Base-by-base conservation (phyloP, 2,329 filamentous ascomycete species). In the Chrysoporthe deuterocubensis region DNA sequence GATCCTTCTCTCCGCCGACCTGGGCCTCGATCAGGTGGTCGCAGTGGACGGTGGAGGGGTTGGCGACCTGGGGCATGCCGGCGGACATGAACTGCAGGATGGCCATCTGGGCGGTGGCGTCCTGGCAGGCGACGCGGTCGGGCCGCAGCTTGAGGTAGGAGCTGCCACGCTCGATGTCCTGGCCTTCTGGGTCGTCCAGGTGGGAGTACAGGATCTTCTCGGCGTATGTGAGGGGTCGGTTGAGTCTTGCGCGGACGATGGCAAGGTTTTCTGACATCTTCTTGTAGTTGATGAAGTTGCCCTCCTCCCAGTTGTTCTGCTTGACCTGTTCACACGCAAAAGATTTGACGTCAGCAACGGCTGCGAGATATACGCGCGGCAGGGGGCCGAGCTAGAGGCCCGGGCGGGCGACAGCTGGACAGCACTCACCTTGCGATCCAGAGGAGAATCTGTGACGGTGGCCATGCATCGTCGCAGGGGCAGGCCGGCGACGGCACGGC, bases 191-290 rank as follows among this genome's bases (percentile, higher is more conserved):
- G 81, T 99, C 93, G 83, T 98, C 96, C 80, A 99, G 86, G 83
- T 99, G 96, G 71, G 95, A 98, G 88, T 99, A 99, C 75, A 98
- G 88, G 77, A 99, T 94, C 90, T 99, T 99, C 89, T 99, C 96
- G 80, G 94, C 93, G 80, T 91, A 97, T 75, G 94, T 96, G 76
- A 99, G 89, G 74, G 96, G 96, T 75, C 93, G 91, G 85, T 97
- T 97, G 74, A 99, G 88, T 77, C 96, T 91, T 76, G 85, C 81
- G 78, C 96, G 92, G 75, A 99, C 96, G 81, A 99, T 89, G 76
- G 89, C 85, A 70, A 99, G 89, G 88, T 97, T 98, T 86, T 98
- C 94, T 76, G 92, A 94, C 94, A 98, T 97, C 89, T 97, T 97
- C 89, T 93, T 94, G 82, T 99, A 99, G 88, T 97, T 97, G 87